Base-by-base conservation (phyloP, 139 green algal genomes). In the Gonium pectorale region DNA sequence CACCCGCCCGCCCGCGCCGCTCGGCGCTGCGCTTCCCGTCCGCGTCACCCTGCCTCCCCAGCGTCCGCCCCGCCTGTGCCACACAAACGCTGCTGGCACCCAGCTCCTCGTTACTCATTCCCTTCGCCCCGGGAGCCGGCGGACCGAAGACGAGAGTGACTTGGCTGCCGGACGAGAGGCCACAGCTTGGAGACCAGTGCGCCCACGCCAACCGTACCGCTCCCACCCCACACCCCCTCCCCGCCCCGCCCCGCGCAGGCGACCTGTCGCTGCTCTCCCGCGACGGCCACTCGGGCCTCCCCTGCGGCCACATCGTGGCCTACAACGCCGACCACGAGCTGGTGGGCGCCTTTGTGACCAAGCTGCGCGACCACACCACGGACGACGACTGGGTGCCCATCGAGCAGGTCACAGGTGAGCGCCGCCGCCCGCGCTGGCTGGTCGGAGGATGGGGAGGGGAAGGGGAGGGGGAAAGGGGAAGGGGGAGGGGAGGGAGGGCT, bases 261-360 rank as follows among this genome's bases (percentile, higher is more conserved):
- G 59, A 62, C 56, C 66, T 96, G 38, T 81, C 91, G 3, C 90
- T 96, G 49, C 74, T 93, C 13, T 91, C 87, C 4, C n/a, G 71
- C 21, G 38, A 60, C 5, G 93, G 93, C 13, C 73, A 90, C 33
- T 38, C 63, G 22, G 93, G 94, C 19, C 54, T 96, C 38, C 93
- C 94, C 1, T 22, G 72, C 5, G 94, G 89, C 33, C 93, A 96
- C 67, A 72, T 96, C 9, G 27, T 86, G 17, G 43, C 46, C 27
- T 81, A 87, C 56, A 40, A 81, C 24, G 52, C 79, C 4, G 54
- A 80, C 38, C 54, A 60, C 54, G 80, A 67, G 41, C 51, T 86
- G 38, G 40, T 49, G 19, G 63, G 46, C 7, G 64, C 35, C 0
- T 86, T 86, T 38, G 27, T 86, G 49, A 27, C 15, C 3, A 40